Evolutionary conservation across 176 grass and related monocot species (phyloP).

Genomic region (Typha latifolia): DNA sequence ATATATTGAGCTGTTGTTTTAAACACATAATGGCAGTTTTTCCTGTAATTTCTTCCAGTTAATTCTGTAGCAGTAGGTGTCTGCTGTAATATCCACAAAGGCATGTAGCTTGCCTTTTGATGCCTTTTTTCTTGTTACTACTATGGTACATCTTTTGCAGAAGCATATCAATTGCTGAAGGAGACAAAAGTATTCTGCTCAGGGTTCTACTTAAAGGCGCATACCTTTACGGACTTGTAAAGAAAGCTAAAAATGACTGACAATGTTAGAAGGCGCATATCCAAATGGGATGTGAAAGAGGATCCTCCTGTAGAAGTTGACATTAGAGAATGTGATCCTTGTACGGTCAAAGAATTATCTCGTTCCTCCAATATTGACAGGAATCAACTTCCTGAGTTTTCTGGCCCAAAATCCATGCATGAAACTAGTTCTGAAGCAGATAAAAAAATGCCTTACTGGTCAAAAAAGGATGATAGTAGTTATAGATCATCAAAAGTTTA

Average conservation of each 20-base stretch:
- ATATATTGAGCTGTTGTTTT: too few species aligned
- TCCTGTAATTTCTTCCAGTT: too few species aligned
- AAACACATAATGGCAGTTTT: too few species aligned
- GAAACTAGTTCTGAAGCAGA: constrained; percentile 18
- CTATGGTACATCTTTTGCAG: neutral
- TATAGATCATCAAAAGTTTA: constrained; percentile 31
- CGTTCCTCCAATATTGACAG: constrained; percentile 14
- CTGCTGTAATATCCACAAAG: too few species aligned
- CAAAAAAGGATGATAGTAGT: constrained; percentile 28
- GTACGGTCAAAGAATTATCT: constrained; percentile 7
- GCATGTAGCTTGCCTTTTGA: too few species aligned
- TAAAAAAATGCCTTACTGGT: constrained; percentile 21
- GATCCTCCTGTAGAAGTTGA: constrained; percentile 32
- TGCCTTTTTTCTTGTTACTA: too few species aligned
- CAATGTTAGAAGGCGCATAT: constrained; percentile 37
- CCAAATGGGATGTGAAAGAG: constrained; percentile 51
- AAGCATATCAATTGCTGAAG: neutral
- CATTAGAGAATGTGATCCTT: constrained; percentile 37
- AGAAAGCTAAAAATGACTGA: constrained; percentile 37
- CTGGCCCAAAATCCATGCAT: constrained; percentile 21
- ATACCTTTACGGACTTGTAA: constrained; percentile 7
- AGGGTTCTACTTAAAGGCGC: neutral
- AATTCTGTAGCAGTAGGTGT: too few species aligned
- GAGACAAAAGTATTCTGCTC: neutral
- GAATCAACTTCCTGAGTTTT: constrained; percentile 18